Evolutionary conservation across 192 early-diverging fungal genomes (phyloP).

Genomic region (Linnemannia schmuckeri): DNA sequence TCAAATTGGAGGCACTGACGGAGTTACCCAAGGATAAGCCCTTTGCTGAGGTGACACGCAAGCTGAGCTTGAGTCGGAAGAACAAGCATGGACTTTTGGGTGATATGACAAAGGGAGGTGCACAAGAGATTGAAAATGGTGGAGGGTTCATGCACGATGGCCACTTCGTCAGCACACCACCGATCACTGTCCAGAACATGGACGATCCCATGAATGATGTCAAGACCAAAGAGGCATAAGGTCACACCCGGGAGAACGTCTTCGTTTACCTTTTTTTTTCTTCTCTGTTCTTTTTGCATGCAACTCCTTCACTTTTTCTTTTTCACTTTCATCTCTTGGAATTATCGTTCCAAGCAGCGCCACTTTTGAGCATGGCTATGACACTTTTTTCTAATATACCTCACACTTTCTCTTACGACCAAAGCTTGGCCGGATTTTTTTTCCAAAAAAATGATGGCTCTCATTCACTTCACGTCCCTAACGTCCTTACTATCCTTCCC

Average conservation of each 20-base stretch:
- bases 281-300: background rate
- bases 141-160: constrained; percentile 33
- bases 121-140: constrained; percentile 25
- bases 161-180: constrained; percentile 37
- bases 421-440: background rate
- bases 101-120: constrained; percentile 20
- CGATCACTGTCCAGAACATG: constrained; percentile 50
- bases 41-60: constrained; percentile 52
- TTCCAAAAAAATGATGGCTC: background rate
- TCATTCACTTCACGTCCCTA: background rate
- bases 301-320: background rate
- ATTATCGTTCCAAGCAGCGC: background rate
- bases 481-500: background rate
- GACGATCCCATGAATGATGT: constrained; percentile 40
- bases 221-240: constrained; percentile 41
- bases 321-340: background rate
- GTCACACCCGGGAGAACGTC: background rate
- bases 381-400: background rate
- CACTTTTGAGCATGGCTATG: background rate
- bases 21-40: constrained; percentile 54
- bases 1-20: constrained; percentile 66
- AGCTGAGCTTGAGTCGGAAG: constrained; percentile 37
- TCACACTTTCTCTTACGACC: background rate
- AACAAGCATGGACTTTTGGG: constrained; percentile 31
- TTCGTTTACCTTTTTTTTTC: background rate